Evolutionary conservation across 306 rosid genomes (phyloP).

Genomic region (Cucumis hystrix): DNA sequence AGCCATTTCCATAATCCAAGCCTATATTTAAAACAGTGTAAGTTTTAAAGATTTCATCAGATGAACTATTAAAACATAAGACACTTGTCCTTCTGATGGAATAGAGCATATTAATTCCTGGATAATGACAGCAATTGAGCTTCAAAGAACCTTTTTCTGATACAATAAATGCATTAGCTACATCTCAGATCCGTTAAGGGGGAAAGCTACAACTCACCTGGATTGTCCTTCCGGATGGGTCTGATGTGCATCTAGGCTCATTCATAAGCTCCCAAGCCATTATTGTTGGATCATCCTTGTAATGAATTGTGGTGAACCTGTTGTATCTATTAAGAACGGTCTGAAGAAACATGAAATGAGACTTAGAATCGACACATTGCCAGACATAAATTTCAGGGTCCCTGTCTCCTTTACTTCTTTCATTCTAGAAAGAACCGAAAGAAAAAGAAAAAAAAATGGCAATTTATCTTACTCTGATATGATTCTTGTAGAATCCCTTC

Average conservation of each 20-base stretch:
- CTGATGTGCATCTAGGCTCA: conserved; percentile 88
- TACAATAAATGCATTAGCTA: not conserved
- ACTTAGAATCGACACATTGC: not conserved
- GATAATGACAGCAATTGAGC: not conserved
- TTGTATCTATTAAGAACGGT: conserved; percentile 61
- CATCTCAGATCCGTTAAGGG: conserved; percentile 3
- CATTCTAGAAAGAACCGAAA: not conserved
- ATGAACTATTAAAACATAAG: not conserved
- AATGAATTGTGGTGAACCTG: conserved; percentile 50
- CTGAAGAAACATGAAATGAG: conserved; percentile 22
- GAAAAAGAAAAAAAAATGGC: not conserved
- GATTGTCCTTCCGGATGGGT: conserved; percentile 79
- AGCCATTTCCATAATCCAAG: conserved; percentile 93
- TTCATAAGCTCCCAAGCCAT: conserved; percentile 99
- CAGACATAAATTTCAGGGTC: not conserved
- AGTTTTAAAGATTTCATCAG: not conserved
- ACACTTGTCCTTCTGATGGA: not conserved
- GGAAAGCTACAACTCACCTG: conserved; percentile 31
- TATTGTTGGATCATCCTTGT: conserved; percentile 81
- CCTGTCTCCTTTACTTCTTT: not conserved
- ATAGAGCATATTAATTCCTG: not conserved
- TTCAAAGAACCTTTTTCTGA: not conserved
- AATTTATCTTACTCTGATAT: conserved; percentile 41
- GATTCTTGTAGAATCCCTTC: conserved; percentile 68
- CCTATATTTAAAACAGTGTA: conserved; percentile 20